Evolutionary conservation across 306 rosid genomes (phyloP).

Genomic region (Neltuma alba): DNA sequence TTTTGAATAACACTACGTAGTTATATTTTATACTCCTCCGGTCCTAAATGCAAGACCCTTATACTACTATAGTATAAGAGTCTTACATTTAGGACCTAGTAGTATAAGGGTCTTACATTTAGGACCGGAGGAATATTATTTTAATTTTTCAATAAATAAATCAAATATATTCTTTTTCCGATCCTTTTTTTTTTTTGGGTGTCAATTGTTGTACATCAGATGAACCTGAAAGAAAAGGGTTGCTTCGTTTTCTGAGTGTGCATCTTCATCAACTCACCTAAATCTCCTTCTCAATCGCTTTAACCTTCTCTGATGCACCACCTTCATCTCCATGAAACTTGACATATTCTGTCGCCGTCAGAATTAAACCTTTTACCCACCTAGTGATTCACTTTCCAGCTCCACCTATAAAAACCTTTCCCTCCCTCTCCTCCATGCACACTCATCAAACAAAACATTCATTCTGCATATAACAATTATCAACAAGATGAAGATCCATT

Average conservation of each 20-base stretch:
- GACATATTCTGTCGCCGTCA: slow-evolving; percentile 20
- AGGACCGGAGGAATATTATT: too few relatives aligned
- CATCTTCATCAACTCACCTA: neutral
- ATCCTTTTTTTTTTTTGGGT: too few relatives aligned
- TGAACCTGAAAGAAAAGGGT: neutral
- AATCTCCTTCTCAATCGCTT: neutral
- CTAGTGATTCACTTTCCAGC: neutral
- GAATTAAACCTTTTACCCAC: neutral
- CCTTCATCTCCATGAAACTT: slow-evolving; percentile 37
- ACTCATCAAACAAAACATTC: too few relatives aligned
- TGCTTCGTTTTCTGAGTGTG: neutral
- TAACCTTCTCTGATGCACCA: slow-evolving; percentile 29
- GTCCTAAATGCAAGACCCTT: too few relatives aligned
- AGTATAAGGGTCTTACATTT: too few relatives aligned
- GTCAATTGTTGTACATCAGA: neutral
- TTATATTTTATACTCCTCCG: too few relatives aligned
- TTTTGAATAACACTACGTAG: too few relatives aligned
- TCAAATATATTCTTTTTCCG: too few relatives aligned
- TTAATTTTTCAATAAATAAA: too few relatives aligned
- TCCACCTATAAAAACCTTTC: slow-evolving; percentile 41
- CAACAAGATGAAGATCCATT: slow-evolving; percentile 29
- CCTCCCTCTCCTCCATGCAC: slow-evolving; percentile 4
- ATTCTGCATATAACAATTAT: neutral
- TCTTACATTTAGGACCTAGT: too few relatives aligned
- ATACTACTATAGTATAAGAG: too few relatives aligned